These are phyloP conservation scores for Picea engelmannii DNA, from an alignment of 83 land plant genomes.

Conservation along the genomic window DNA sequence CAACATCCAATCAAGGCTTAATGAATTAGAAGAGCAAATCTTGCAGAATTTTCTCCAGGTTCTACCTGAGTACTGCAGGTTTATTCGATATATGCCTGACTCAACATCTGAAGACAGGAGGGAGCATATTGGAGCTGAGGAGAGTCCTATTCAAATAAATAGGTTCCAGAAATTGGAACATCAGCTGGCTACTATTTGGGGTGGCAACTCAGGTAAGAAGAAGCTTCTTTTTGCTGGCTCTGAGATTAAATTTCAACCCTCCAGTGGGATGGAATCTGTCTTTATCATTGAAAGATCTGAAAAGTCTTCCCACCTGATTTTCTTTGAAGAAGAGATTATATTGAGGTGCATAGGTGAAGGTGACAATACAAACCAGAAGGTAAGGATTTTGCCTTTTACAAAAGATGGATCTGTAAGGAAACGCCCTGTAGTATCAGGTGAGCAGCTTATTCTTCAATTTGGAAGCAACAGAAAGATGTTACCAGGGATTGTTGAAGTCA, in stretches of 20 bases:
- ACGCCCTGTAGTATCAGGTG: background rate
- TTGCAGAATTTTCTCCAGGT: background rate
- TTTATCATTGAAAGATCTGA: background rate
- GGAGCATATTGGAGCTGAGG: background rate
- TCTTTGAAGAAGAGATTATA: background rate
- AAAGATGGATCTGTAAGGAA: background rate
- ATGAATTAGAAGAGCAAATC: background rate
- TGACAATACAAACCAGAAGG: too few relatives aligned
- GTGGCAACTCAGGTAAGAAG: background rate
- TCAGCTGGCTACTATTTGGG: background rate
- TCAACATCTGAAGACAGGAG: background rate
- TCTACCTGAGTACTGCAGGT: background rate
- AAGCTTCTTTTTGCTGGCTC: background rate
- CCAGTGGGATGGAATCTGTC: background rate
- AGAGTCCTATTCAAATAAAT: too few relatives aligned
- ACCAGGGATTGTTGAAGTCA: too few relatives aligned
- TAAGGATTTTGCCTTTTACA: background rate
- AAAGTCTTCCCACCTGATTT: background rate
- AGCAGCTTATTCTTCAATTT: background rate
- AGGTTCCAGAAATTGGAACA: background rate
- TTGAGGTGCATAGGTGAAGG: background rate
- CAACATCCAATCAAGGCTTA: background rate
- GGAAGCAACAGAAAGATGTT: background rate
- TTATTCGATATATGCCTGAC: background rate
- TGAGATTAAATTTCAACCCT: background rate